Conservation (phyloP, 2,329 filamentous ascomycete genomes). For the Fonsecaea pedrosoi region DNA sequence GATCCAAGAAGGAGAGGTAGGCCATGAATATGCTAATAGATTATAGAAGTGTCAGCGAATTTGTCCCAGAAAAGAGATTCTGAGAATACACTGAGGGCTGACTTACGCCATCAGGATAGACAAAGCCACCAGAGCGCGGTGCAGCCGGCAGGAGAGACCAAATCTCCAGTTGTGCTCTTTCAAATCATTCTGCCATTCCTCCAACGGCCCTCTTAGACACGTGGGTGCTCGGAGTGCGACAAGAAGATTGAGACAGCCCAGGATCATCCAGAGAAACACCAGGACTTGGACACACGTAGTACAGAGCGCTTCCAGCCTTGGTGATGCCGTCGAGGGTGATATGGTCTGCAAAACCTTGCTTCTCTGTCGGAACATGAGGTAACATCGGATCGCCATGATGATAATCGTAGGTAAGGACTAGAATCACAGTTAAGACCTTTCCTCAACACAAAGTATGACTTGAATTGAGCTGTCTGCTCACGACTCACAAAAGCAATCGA, state of each 20-base stretch:
- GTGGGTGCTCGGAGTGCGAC: slow-evolving; percentile 28
- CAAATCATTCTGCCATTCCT: slow-evolving; percentile 16
- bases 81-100: not conserved
- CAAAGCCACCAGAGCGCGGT: slow-evolving; percentile 30
- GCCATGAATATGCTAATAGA: slow-evolving; percentile 19
- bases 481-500: slow-evolving; percentile 32
- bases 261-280: slow-evolving; percentile 28
- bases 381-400: slow-evolving; percentile 20
- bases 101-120: slow-evolving; percentile 32
- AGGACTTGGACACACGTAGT: slow-evolving; percentile 20
- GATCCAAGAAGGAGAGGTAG: slow-evolving; percentile 26
- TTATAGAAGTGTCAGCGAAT: not conserved
- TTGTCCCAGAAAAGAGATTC: not conserved
- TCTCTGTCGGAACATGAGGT: slow-evolving; percentile 25
- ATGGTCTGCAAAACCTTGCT: slow-evolving; percentile 20
- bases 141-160: slow-evolving; percentile 27
- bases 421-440: not conserved
- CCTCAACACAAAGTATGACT: not conserved
- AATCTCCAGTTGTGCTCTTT: slow-evolving; percentile 31
- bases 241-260: slow-evolving; percentile 31
- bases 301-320: slow-evolving; percentile 25
- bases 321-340: slow-evolving; percentile 19
- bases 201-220: slow-evolving; percentile 24
- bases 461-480: not conserved
- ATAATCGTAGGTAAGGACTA: slow-evolving; percentile 31